A percentile compares a stretch with the other conserved stretches of the same genome.
Evolutionary conservation across 2,329 filamentous ascomycete genomes (phyloP).

Genomic region (Polychaeton citri): DNA sequence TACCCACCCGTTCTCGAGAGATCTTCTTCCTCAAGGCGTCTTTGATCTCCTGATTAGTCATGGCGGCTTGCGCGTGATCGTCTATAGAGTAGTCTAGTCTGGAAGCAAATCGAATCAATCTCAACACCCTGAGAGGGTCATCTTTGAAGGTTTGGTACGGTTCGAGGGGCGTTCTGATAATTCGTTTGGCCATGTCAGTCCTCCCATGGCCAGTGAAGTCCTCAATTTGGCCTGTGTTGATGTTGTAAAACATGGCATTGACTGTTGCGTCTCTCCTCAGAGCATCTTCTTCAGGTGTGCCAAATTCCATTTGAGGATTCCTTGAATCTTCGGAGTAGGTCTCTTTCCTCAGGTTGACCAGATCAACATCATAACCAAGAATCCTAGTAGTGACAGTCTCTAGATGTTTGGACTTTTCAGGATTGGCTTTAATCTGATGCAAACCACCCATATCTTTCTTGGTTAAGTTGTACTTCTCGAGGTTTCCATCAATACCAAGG

Average conservation of each 20-base stretch:
- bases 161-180: slow-evolving; percentile 76
- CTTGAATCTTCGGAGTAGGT: slow-evolving; percentile 80
- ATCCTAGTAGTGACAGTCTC: slow-evolving; percentile 81
- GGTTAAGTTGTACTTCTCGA: slow-evolving; percentile 45
- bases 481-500: slow-evolving; percentile 46
- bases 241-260: slow-evolving; percentile 92
- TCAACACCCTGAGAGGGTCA: slow-evolving; percentile 75
- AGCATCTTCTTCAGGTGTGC: slow-evolving; percentile 81
- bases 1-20: slow-evolving; percentile 75
- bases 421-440: slow-evolving; percentile 82
- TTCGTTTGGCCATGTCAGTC: slow-evolving; percentile 54
- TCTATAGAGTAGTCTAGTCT: slow-evolving; percentile 72
- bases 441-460: slow-evolving; percentile 55
- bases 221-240: slow-evolving; percentile 66
- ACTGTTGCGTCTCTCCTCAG: slow-evolving; percentile 81
- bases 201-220: slow-evolving; percentile 69
- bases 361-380: slow-evolving; percentile 77
- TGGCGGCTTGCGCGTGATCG: slow-evolving; percentile 50
- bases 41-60: slow-evolving; percentile 68
- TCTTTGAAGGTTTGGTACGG: slow-evolving; percentile 89
- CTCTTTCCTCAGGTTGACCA: slow-evolving; percentile 89
- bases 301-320: slow-evolving; percentile 87
- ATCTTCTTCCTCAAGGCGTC: slow-evolving; percentile 75
- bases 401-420: slow-evolving; percentile 91
- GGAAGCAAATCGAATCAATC: slow-evolving; percentile 82